Base-by-base conservation (phyloP, 192 early-diverging fungal species). In the Dissophora ornata region DNA sequence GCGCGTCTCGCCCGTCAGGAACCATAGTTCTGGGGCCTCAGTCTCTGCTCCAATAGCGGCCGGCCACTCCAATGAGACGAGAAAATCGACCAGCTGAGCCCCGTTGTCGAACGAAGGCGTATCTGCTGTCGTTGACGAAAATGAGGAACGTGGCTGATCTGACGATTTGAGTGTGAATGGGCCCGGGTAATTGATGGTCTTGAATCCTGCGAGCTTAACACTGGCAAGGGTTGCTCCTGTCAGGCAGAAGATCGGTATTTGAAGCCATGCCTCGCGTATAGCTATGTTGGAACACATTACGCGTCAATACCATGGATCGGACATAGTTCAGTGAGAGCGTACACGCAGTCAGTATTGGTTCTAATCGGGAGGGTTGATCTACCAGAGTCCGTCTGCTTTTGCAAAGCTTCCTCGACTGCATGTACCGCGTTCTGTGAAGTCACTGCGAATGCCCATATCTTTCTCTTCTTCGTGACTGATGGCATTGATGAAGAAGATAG, bases 341-440 rank as follows among this genome's bases (percentile, higher is more conserved):
- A n/a, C n/a, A n/a, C n/a, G n/a, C n/a, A n/a, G n/a, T n/a, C n/a
- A n/a, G n/a, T n/a, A n/a, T n/a, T n/a, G n/a, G n/a, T n/a, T n/a
- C n/a, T n/a, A n/a, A n/a, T n/a, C n/a, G n/a, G n/a, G n/a, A n/a
- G n/a, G n/a, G n/a, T n/a, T 15, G 10, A 21, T 34, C 5, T 62
- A 62, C 71, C 71, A 25, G 32, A 34, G 25, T 75, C 63, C 22
- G 44, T 22, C 49, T 75, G 71, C 29, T n/a, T 30, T n/a, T 41
- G 40, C 2, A 75, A 41, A 7, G 63, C 63, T 3, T 48, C 32
- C 28, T 55, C 57, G 0, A 67, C 12, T 12, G 71, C 62, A 19
- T 15, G 32, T 11, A 67, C 71, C 0, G 71, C 62, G 9, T 75
- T 75, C 25, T 75, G 71, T 2, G 71, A 75, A 0, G 71, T 75